Evolutionary conservation across 192 early-diverging fungal genomes (phyloP).

Genomic region (Entomortierella beljakovae): DNA sequence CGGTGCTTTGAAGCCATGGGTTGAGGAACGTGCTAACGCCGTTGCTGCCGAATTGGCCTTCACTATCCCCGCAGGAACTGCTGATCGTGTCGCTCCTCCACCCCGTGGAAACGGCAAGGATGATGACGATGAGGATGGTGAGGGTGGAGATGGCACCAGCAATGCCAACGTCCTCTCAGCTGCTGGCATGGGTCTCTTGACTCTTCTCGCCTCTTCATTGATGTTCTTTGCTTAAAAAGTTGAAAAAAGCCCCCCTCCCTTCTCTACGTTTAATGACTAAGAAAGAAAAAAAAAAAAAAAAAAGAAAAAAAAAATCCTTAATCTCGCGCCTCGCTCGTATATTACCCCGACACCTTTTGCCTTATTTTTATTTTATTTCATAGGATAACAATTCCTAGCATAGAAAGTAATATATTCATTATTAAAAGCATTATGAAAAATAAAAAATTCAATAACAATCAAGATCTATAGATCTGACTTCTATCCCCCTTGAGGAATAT

Average conservation of each 20-base stretch:
- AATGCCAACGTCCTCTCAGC: constrained; percentile 2
- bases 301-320: not conserved
- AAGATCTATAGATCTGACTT: too few species aligned
- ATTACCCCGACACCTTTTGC: too few species aligned
- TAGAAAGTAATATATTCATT: too few species aligned
- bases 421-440: too few species aligned
- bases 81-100: constrained; percentile 46
- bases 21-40: constrained; percentile 7
- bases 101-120: constrained; percentile 31
- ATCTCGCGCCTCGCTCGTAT: too few species aligned
- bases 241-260: not conserved
- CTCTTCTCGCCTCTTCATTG: constrained; percentile 18
- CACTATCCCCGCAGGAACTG: constrained; percentile 38
- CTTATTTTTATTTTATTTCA: too few species aligned
- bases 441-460: too few species aligned
- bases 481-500: too few species aligned
- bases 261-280: not conserved
- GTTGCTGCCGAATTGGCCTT: constrained; percentile 30
- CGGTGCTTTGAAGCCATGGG: constrained; percentile 43
- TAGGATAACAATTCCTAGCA: too few species aligned
- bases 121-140: constrained; percentile 12
- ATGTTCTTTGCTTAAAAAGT: constrained; percentile 45
- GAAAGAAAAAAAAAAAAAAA: constrained; percentile 6
- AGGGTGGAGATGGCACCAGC: constrained; percentile 15
- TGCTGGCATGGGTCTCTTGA: constrained; percentile 12